Conservation (phyloP, 2,329 filamentous ascomycete species). For the Aspergillaceae sp. region DNA sequence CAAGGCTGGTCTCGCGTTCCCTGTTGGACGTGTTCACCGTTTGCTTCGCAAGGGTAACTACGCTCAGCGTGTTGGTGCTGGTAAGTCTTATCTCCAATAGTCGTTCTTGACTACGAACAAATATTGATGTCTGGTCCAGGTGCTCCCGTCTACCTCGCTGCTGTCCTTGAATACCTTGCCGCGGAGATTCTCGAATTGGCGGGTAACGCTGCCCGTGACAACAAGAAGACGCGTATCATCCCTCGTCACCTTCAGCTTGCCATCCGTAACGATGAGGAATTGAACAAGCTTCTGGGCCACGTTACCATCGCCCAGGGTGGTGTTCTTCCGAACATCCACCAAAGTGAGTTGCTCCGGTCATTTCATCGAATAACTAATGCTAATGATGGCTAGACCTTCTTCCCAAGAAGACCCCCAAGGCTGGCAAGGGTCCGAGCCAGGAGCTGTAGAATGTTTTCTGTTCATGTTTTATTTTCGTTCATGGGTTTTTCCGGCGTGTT, state of each 20-base stretch:
- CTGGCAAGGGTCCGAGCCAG: conserved; percentile 84
- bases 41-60: conserved; percentile 99
- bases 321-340: conserved; percentile 95
- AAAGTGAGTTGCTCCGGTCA: conserved; percentile 57
- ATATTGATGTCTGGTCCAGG: conserved; percentile 30
- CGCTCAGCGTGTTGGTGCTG: conserved; percentile 97
- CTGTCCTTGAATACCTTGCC: conserved; percentile 95
- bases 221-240: conserved; percentile 99
- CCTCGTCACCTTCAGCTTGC: conserved; percentile 97
- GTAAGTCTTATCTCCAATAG: conserved; percentile 35
- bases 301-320: conserved; percentile 96
- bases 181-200: conserved; percentile 98
- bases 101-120: background rate
- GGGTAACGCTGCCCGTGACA: conserved; percentile 96
- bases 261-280: conserved; percentile 98
- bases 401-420: conserved; percentile 98
- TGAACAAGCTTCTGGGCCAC: conserved; percentile 97
- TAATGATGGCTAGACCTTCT: conserved; percentile 66
- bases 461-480: conserved; percentile 41
- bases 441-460: conserved; percentile 64
- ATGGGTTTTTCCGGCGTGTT: conserved; percentile 62
- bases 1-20: conserved; percentile 98
- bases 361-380: background rate
- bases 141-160: conserved; percentile 93
- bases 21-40: conserved; percentile 98